Base-by-base conservation (phyloP, 148 eudicot genomes). In the Dysphania ambrosioides region DNA sequence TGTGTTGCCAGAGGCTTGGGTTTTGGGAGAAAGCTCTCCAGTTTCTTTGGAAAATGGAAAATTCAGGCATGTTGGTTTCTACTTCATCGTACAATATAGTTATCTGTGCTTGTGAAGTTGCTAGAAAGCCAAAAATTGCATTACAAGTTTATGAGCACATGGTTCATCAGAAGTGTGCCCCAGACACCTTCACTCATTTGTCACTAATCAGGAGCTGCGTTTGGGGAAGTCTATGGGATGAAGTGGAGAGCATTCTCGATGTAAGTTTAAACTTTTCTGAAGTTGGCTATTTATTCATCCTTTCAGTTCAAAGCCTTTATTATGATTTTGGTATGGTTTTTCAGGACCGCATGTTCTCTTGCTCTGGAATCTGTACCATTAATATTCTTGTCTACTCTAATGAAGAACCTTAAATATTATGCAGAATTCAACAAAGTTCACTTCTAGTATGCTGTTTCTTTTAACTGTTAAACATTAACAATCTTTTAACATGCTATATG, bases 31-130 rank as follows among this genome's bases (percentile, higher is more conserved):
- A 75, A 79, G 88, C 90, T 60, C 70, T 90, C 75, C 90, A 90
- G 81, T 59, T 86, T 49, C 66, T 90, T 38, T 88, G 92, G 92
- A 70, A 83, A 72, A 88, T 88, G 87, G 92, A 90, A 81, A 75
- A 42, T 38, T 82, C 85, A 12, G 90, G 85, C 0, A 27, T 90
- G 15, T 31, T 74, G 1, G 82, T 85, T 61, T 74, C 86, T 9
- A 83, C 86, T 59, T 61, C 81, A 70, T 83, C 96, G 2, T 88
- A 86, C 79, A 88, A 88, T 66, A 84, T 87, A 72, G 92, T 85
- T 24, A 86, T 90, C 62, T 85, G 86, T 80, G 87, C 88, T 66
- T 90, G 96, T 79, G 96, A 90, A 80, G 90, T 67, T 68, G 92
- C 89, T 81, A 80, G 82, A 55, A 82, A 82, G 76, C 92, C 96